phyloP scores from a whole-genome alignment of 305 asterid genomes.

The Solanum hybrid region DNA sequence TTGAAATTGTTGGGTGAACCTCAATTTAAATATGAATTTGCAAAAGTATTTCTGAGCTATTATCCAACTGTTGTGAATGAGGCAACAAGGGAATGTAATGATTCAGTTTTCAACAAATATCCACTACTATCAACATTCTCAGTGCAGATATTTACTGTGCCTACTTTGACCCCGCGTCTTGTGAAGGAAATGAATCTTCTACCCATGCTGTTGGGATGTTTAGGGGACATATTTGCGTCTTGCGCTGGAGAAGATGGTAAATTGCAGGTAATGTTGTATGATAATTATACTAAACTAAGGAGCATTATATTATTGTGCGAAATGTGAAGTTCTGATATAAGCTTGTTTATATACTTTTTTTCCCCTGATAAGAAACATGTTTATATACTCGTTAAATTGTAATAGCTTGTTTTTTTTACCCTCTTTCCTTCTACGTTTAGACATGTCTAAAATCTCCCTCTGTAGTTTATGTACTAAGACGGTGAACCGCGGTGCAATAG shows the following conservation, averaged over 20 bases:
- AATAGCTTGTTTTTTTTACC: not conserved
- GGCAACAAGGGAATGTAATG: conserved; percentile 46
- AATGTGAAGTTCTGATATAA: not conserved
- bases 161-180: conserved; percentile 79
- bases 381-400: not conserved
- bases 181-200: conserved; percentile 89
- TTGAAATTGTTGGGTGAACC: conserved; percentile 90
- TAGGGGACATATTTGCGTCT: conserved; percentile 49
- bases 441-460: not conserved
- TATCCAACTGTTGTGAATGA: conserved; percentile 59
- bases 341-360: not conserved
- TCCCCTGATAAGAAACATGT: not conserved
- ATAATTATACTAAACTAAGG: not conserved
- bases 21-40: conserved; percentile 77
- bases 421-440: not conserved
- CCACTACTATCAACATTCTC: conserved; percentile 74
- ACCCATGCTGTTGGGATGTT: conserved; percentile 68
- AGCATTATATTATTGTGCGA: not conserved
- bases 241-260: conserved; percentile 69
- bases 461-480: not conserved
- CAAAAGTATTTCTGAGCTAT: conserved; percentile 72
- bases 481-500: not conserved
- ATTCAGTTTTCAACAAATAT: conserved; percentile 41
- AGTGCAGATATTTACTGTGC: conserved; percentile 88
- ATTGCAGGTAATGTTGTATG: conserved; percentile 55